Base-by-base conservation (phyloP, 2,329 filamentous ascomycete genomes). In the Aspergillus quadrilineatus region DNA sequence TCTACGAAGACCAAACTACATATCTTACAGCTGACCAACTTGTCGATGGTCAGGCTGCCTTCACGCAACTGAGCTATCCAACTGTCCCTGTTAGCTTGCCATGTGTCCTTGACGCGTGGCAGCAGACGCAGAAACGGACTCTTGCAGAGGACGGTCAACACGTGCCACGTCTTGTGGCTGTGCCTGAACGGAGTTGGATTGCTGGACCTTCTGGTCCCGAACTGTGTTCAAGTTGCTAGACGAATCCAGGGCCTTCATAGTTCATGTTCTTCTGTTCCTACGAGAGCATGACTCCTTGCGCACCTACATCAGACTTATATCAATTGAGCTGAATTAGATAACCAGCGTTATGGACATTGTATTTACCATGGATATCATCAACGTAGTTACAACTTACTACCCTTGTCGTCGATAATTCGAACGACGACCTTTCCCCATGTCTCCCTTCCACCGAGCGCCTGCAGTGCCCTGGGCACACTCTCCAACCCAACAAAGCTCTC, bases 391-490 rank as follows among this genome's bases (percentile, higher is more conserved):
- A 77, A 61, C 64, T 72, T 71, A 61, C 73, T 75, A 44, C 83
- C 80, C 68, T 91, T 88, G 4, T 85, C 80, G 65, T 92, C 89
- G 1, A 88, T 86, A 42, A 97, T 80, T 75, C 90, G 90, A 17
- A 97, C 87, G 1, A 97, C 90, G 0, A 97, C 93, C 81, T 97
- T 97, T 0, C 93, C 93, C 93, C 93, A 97, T 1, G 92, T 96
- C 50, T 89, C 89, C 58, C 93, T 81, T 1, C 85, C 85, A 1
- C 90, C 92, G 54, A 97, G 75, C 2, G 89, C 89, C 66, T 87
- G 80, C 66, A 97, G 73, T 0, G 92, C 92, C 59, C 83, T 84
- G 0, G 89, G 88, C 29, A 97, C 83, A 56, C 81, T 87, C 66
- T 96, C 91, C 53, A 97, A 75, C 0, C 93, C 93, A 12, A 89